phyloP scores from a whole-genome alignment of 2,329 filamentous ascomycete genomes.

The Talaromyces albobiverticillius region DNA sequence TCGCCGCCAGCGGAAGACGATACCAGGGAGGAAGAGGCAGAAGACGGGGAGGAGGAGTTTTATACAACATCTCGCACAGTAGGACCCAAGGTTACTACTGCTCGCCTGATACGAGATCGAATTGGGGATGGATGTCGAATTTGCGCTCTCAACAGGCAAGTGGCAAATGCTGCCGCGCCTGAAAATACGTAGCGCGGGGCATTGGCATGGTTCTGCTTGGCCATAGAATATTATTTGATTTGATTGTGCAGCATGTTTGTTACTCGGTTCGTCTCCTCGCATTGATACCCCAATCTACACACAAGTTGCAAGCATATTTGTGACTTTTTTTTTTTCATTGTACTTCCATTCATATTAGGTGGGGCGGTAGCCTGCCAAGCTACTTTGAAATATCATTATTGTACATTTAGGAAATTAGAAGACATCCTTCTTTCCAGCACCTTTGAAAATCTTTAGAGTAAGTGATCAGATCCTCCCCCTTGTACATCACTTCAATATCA shows the following conservation, averaged over 20 bases:
- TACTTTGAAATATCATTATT: not conserved
- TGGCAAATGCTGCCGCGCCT: conserved; percentile 23
- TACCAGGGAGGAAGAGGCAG: conserved; percentile 12
- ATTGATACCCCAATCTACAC: conserved; percentile 13
- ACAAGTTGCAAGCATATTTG: not conserved
- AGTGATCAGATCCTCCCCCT: not conserved
- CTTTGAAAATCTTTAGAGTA: not conserved
- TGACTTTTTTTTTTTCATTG: not conserved
- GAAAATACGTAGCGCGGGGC: not conserved
- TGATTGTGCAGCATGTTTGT: conserved; percentile 6
- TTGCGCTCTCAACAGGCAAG: conserved; percentile 34
- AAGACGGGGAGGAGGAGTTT: conserved; percentile 12
- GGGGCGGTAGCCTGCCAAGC: not conserved
- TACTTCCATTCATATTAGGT: conserved; percentile 3
- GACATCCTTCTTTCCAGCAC: not conserved
- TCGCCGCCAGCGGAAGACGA: conserved; percentile 13
- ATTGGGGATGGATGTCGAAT: conserved; percentile 49
- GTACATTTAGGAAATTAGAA: not conserved
- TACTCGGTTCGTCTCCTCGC: not conserved
- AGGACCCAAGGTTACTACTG: conserved; percentile 83
- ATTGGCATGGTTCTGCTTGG: not conserved
- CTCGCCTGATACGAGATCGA: conserved; percentile 70
- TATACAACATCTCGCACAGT: conserved; percentile 55
- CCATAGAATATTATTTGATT: not conserved
- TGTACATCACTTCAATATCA: not conserved